Evolutionary conservation across 306 rosid species (phyloP).

Genomic region (Mimosa pudica): DNA sequence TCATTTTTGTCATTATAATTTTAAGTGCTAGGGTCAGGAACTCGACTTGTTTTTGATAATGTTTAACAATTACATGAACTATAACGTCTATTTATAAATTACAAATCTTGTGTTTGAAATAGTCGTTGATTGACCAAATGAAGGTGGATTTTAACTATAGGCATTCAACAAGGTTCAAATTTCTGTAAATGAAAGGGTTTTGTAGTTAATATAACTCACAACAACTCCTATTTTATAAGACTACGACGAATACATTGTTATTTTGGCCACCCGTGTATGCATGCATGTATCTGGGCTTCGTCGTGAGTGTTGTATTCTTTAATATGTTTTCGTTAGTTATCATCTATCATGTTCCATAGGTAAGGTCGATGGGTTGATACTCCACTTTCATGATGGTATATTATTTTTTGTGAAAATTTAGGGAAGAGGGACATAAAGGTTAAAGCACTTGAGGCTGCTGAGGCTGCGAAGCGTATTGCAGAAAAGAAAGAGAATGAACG

Average conservation of each 20-base stretch:
- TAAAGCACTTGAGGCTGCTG: constrained; percentile 88
- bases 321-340: neutral
- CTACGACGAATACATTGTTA: neutral
- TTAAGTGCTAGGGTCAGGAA: too few species aligned
- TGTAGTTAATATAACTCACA: neutral
- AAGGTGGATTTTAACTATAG: too few species aligned
- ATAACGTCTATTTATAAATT: too few species aligned
- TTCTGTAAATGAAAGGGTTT: neutral
- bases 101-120: too few species aligned
- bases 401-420: constrained; percentile 39
- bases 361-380: neutral
- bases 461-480: constrained; percentile 74
- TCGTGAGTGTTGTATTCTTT: neutral
- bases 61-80: too few species aligned
- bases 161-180: too few species aligned
- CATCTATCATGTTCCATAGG: neutral
- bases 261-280: neutral
- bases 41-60: too few species aligned
- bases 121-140: too few species aligned
- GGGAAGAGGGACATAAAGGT: constrained; percentile 92
- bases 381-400: constrained; percentile 9
- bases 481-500: constrained; percentile 93
- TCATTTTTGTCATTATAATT: too few species aligned
- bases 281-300: neutral
- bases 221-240: neutral